phyloP scores from a whole-genome alignment of 768 basidiomycete species.

The Artomyces pyxidatus region DNA sequence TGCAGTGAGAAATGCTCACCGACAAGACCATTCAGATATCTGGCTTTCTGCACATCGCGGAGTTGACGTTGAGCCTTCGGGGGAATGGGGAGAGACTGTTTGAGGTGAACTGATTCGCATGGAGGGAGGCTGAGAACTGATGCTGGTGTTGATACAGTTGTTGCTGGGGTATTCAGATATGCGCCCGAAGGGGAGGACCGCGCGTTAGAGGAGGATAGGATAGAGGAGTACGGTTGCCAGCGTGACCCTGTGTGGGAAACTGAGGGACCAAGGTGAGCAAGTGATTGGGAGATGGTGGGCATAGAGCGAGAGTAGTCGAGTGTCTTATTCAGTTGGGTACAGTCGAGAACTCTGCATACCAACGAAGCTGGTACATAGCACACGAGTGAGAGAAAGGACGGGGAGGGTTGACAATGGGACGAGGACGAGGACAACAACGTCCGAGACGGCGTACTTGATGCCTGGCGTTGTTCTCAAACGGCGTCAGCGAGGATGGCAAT shows the following conservation, averaged over 20 bases:
- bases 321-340: too few relatives aligned
- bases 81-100: constrained; percentile 16
- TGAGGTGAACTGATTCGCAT: constrained; percentile 28
- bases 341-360: too few relatives aligned
- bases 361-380: too few relatives aligned
- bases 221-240: constrained; percentile 68
- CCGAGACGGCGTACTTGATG: too few relatives aligned
- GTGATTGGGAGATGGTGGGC: constrained; percentile 34
- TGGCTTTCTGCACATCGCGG: constrained; percentile 46
- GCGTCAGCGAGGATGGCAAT: too few relatives aligned
- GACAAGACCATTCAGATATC: constrained; percentile 60
- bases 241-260: constrained; percentile 56
- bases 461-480: too few relatives aligned
- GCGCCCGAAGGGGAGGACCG: constrained; percentile 29
- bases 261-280: constrained; percentile 67
- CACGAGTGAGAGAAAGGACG: too few relatives aligned
- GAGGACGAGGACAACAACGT: too few relatives aligned
- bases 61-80: constrained; percentile 27
- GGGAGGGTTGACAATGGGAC: too few relatives aligned
- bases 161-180: constrained; percentile 19
- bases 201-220: constrained; percentile 28
- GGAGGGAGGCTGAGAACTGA: constrained; percentile 11
- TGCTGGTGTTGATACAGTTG: constrained; percentile 17
- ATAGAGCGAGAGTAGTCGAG: constrained; percentile 18
- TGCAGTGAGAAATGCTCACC: constrained; percentile 38